A percentile compares a stretch with the other conserved stretches of the same genome.
phyloP scores from a whole-genome alignment of 768 basidiomycete species.

The Heimioporus sp. region DNA sequence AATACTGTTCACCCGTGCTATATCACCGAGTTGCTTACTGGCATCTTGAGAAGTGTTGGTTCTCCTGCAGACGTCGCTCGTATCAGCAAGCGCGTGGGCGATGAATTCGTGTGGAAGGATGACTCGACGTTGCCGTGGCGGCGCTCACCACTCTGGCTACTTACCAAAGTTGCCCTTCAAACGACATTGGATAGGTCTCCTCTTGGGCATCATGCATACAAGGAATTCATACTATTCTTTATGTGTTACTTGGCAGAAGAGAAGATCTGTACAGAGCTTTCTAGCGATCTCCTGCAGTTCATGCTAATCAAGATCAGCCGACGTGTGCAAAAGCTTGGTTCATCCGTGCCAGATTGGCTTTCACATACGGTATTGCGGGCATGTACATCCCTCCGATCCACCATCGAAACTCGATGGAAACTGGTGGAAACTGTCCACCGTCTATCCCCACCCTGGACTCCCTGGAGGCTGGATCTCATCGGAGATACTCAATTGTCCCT shows the following conservation, averaged over 20 bases:
- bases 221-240: slow-evolving; percentile 46
- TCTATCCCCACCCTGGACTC: slow-evolving; percentile 27
- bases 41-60: slow-evolving; percentile 39
- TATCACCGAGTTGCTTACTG: slow-evolving; percentile 45
- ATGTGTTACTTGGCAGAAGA: slow-evolving; percentile 26
- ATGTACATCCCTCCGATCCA: slow-evolving; percentile 16
- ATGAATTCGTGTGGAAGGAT: slow-evolving; percentile 27
- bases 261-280: slow-evolving; percentile 10
- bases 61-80: slow-evolving; percentile 14
- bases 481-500: slow-evolving; percentile 36
- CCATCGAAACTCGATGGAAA: slow-evolving; percentile 36
- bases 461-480: slow-evolving; percentile 24
- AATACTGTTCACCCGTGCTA: slow-evolving; percentile 37
- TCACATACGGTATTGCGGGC: slow-evolving; percentile 38
- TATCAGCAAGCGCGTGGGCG: slow-evolving; percentile 32
- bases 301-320: slow-evolving; percentile 29
- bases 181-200: slow-evolving; percentile 22
- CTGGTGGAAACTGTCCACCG: slow-evolving; percentile 25
- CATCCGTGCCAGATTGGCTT: slow-evolving; percentile 27
- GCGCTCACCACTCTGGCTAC: slow-evolving; percentile 36
- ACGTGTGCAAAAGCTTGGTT: slow-evolving; percentile 25
- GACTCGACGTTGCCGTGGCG: slow-evolving; percentile 30
- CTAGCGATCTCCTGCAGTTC: slow-evolving; percentile 28
- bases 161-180: slow-evolving; percentile 34
- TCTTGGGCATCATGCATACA: slow-evolving; percentile 34